Conservation (phyloP, 2,329 filamentous ascomycete genomes). For the Cladophialophora psammophila region DNA sequence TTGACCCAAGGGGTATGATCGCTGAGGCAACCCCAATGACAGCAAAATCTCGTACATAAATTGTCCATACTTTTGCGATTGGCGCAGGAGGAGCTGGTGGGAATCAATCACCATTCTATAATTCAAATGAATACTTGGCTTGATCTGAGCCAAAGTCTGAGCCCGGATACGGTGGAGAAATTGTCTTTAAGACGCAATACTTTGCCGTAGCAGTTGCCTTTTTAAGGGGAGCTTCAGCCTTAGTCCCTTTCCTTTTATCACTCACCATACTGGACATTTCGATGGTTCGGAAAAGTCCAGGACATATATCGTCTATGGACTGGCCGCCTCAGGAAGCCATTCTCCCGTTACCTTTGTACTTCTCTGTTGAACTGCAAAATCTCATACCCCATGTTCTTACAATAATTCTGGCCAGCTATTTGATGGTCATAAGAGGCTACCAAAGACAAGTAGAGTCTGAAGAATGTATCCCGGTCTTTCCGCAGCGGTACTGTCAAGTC, state of each 20-base stretch:
- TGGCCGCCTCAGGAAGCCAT: no score
- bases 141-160: not conserved
- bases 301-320: no score
- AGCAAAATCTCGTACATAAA: not conserved
- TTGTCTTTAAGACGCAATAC: not conserved
- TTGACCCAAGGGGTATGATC: not conserved
- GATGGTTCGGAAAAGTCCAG: not conserved
- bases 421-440: no score
- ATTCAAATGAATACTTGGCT: not conserved
- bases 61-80: not conserved
- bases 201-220: not conserved
- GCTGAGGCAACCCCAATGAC: not conserved
- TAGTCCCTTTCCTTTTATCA: not conserved
- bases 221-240: not conserved
- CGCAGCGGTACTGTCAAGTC: no score
- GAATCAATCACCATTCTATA: not conserved
- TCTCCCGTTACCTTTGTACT: no score
- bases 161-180: not conserved
- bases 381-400: no score
- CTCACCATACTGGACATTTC: not conserved
- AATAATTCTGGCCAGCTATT: no score
- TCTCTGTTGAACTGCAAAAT: no score
- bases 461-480: no score
- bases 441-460: no score
- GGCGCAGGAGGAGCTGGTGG: not conserved